Percentiles rank a stretch among this genome's conserved stretches.
Evolutionary conservation across 2,329 filamentous ascomycete genomes (phyloP).

Genomic region (Venturia pyrina): DNA sequence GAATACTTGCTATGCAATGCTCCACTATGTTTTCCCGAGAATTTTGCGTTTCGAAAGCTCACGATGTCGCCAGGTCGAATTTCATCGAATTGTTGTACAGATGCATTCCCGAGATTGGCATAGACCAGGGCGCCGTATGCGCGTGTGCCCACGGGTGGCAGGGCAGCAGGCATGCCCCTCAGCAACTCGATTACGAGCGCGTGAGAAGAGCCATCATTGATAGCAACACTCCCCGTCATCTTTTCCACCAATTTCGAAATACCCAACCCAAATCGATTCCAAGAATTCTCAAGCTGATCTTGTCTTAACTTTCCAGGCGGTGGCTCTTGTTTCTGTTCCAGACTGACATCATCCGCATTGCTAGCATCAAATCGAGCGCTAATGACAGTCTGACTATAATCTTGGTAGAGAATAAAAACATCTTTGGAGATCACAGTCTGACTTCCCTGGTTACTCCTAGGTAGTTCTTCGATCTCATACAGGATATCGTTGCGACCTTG

Average conservation of each 20-base stretch:
- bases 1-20: conserved; percentile 91
- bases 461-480: conserved; percentile 71
- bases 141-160: conserved; percentile 76
- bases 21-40: conserved; percentile 76
- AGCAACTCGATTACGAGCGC: conserved; percentile 72
- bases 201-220: conserved; percentile 76
- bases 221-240: conserved; percentile 62
- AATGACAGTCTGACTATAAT: conserved; percentile 92
- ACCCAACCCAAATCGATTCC: conserved; percentile 68
- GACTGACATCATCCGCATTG: conserved; percentile 58
- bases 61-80: conserved; percentile 91
- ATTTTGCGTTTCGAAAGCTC: conserved; percentile 82
- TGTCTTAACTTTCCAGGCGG: conserved; percentile 76
- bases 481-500: conserved; percentile 76
- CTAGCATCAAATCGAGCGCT: conserved; percentile 68
- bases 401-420: conserved; percentile 80
- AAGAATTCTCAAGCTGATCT: conserved; percentile 83
- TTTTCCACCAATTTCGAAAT: conserved; percentile 60
- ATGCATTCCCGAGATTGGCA: conserved; percentile 88
- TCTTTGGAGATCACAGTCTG: conserved; percentile 66
- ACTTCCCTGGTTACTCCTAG: conserved; percentile 57
- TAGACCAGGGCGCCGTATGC: conserved; percentile 90
- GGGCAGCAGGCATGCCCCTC: conserved; percentile 58
- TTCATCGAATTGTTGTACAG: conserved; percentile 80
- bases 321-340: conserved; percentile 80